These are phyloP conservation scores for Elongisporangium anandrum DNA, from an alignment of 352 stramenopile genomes.

Conservation along the genomic window DNA sequence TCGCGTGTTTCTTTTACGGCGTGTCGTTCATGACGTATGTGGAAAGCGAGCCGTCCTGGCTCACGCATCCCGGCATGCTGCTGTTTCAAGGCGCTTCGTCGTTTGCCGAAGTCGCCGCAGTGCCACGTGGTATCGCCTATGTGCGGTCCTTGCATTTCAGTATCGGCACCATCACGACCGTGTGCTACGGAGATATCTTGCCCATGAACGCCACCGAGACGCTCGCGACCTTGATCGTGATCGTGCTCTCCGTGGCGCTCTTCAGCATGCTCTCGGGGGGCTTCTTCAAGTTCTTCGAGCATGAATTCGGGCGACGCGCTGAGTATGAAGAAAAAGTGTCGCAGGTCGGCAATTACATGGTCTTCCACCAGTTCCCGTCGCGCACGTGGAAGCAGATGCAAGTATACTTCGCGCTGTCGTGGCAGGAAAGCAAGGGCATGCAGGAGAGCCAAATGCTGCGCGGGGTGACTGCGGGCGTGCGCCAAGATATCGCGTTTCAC, in stretches of 20 bases:
- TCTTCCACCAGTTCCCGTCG: conserved; percentile 35
- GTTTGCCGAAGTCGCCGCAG: conserved; percentile 14
- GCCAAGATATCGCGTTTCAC: conserved; percentile 29
- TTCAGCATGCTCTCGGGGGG: conserved; percentile 41
- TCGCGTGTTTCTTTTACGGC: conserved; percentile 49
- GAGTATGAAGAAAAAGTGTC: conserved; percentile 45
- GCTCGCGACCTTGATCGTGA: conserved; percentile 19
- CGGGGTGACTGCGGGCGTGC: conserved; percentile 22
- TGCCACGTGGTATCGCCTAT: conserved; percentile 20
- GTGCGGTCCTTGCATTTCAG: conserved; percentile 32
- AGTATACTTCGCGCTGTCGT: conserved; percentile 38
- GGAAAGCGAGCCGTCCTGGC: conserved; percentile 18
- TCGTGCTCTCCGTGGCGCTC: conserved; percentile 32
- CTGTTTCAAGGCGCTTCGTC: conserved; percentile 11
- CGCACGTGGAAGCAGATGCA: conserved; percentile 43
- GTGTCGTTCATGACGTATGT: conserved; percentile 44
- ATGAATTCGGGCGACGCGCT: conserved; percentile 33
- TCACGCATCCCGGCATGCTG: conserved; percentile 23
- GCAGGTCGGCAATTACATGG: conserved; percentile 33
- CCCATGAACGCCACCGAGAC: conserved; percentile 33
- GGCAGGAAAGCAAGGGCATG: conserved; percentile 45
- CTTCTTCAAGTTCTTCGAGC: conserved; percentile 45
- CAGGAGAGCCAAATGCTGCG: conserved; percentile 35
- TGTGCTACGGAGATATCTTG: conserved; percentile 37
- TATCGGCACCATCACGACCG: conserved; percentile 30